These are phyloP conservation scores for Phytopythium delawarense DNA, from an alignment of 352 stramenopile genomes.

Conservation along the genomic window DNA sequence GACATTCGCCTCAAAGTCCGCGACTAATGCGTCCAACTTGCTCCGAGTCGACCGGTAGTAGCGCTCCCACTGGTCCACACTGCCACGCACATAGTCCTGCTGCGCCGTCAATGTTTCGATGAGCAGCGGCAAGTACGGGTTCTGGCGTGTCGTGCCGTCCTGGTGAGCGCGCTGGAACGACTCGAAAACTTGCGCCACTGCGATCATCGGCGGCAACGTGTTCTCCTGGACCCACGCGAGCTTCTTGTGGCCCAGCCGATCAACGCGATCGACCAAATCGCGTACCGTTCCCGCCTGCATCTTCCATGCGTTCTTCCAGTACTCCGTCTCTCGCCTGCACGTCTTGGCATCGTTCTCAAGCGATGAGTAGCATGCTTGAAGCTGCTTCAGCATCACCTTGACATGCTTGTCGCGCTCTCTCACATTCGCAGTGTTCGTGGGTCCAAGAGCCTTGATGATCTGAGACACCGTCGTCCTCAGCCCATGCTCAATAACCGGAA, in stretches of 20 bases:
- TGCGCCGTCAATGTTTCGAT: neutral
- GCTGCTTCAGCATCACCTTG: slow-evolving; percentile 34
- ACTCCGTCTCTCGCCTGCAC: slow-evolving; percentile 21
- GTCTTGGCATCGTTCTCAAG: slow-evolving; percentile 19
- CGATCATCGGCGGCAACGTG: slow-evolving; percentile 20
- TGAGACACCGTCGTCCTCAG: neutral
- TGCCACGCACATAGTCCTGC: neutral
- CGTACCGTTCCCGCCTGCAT: slow-evolving; percentile 23
- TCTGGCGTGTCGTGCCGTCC: slow-evolving; percentile 3
- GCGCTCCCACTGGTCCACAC: slow-evolving; percentile 1
- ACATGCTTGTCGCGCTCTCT: slow-evolving; percentile 34
- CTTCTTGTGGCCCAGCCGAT: slow-evolving; percentile 29
- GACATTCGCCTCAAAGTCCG: slow-evolving; percentile 3
- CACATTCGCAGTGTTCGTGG: slow-evolving; percentile 8
- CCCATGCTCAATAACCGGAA: slow-evolving; percentile 16
- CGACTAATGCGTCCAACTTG: neutral
- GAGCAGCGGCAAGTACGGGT: slow-evolving; percentile 1
- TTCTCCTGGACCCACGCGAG: slow-evolving; percentile 28
- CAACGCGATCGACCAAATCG: slow-evolving; percentile 16
- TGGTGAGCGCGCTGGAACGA: slow-evolving; percentile 29
- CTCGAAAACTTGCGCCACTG: slow-evolving; percentile 18
- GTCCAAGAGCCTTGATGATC: slow-evolving; percentile 21
- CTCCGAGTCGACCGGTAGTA: neutral
- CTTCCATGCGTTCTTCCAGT: slow-evolving; percentile 33
- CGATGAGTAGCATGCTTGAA: slow-evolving; percentile 21